A percentile compares a stretch with the other conserved stretches of the same genome.
These are phyloP conservation scores for Cynara cardunculus DNA, from an alignment of 129 eudicot genomes.

Conservation along the genomic window DNA sequence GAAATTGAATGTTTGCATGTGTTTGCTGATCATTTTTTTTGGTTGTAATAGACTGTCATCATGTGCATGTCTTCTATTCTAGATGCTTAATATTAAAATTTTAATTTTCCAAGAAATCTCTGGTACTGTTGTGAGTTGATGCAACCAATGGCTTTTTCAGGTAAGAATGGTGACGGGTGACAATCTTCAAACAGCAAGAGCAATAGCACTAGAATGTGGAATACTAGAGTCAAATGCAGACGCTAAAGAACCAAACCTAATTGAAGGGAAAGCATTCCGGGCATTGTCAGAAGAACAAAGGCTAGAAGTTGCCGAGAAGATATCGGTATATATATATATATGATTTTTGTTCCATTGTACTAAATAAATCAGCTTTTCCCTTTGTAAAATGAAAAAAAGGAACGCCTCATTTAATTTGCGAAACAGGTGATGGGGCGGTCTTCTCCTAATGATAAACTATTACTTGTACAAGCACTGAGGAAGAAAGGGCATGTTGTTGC, in stretches of 20 bases:
- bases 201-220: slow-evolving; percentile 96
- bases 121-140: no score
- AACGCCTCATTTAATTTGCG: slow-evolving; percentile 15
- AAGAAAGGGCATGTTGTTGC: slow-evolving; percentile 89
- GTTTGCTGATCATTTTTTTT: background rate
- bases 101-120: no score
- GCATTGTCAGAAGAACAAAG: slow-evolving; percentile 53
- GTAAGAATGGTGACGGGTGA: slow-evolving; percentile 99
- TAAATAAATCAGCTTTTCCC: background rate
- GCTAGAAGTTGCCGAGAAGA: slow-evolving; percentile 57
- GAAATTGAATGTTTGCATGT: background rate
- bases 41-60: background rate
- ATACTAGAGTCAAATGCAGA: slow-evolving; percentile 72
- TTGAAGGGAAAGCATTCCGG: slow-evolving; percentile 85
- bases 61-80: no score
- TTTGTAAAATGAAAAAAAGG: background rate
- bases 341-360: background rate
- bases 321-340: slow-evolving; percentile 47
- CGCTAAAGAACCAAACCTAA: slow-evolving; percentile 74
- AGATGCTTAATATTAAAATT: no score
- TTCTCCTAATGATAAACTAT: slow-evolving; percentile 91
- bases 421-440: slow-evolving; percentile 97
- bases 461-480: slow-evolving; percentile 93
- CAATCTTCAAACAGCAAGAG: slow-evolving; percentile 88
- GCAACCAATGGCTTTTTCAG: slow-evolving; percentile 10